Base-by-base conservation (phyloP, 2,329 filamentous ascomycete species). In the Aspergillus pseudotamarii region DNA sequence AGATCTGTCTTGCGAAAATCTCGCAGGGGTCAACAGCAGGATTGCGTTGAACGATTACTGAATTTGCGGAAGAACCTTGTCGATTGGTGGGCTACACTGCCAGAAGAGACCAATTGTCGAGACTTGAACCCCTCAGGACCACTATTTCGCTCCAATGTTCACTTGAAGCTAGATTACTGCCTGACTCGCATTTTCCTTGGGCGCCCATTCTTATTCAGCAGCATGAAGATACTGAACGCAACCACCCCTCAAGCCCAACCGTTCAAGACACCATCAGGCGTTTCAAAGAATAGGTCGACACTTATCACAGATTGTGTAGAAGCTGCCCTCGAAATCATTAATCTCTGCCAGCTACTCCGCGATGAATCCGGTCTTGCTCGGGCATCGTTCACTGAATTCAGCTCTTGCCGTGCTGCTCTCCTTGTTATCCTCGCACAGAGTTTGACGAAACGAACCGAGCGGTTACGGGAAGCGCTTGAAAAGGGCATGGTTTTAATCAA, bases 321-420 rank as follows among this genome's bases (percentile, higher is more conserved):
- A 60, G 84, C 84, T 2, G 84, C 84, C 2, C 71, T 85, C 32
- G 79, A 81, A 61, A 81, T 84, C 12, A 78, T 86, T 21, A 80
- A 84, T 50, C 78, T 84, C 5, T 85, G 84, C 64, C 80, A 80
- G 46, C 74, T 81, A 4, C 78, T 86, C 5, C 80, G 81, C 45
- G 80, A 81, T 51, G 82, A 80, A n/a, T 80, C 82, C 16, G 84
- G 84, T 19, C 82, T 86, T 58, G 84, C 84, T 6, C 80, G 83
- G 34, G 83, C 84, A 3, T 85, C 83, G 0, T 86, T 86, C 67
- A 85, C 83, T 4, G 84, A 86, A 65, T 86, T 85, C 68, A 85
- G 82, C 69, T 83, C 84, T 3, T 85, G 83, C 57, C 83, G 84
- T 48, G 84, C 83, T 11, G 84, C 84, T 10, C 74, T 86, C 6